phyloP scores from a whole-genome alignment of 2,329 filamentous ascomycete genomes.

The Clonostachys sp. region DNA sequence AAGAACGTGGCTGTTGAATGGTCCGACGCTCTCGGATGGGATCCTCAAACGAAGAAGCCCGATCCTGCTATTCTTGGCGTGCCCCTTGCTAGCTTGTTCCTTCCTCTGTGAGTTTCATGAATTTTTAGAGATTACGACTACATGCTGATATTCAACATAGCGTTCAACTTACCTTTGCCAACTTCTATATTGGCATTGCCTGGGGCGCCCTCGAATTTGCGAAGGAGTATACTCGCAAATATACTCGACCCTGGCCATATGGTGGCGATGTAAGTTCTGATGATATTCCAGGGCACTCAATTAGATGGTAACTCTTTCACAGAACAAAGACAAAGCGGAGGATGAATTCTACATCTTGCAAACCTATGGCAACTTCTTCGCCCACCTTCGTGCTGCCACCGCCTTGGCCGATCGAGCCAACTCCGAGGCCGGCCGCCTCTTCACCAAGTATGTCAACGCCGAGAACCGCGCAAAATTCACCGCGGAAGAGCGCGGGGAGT shows the following conservation, averaged over 20 bases:
- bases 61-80: slow-evolving; percentile 43
- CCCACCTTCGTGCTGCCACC: slow-evolving; percentile 55
- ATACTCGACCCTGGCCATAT: slow-evolving; percentile 59
- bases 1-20: slow-evolving; percentile 51
- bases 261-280: slow-evolving; percentile 47
- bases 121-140: too few relatives aligned
- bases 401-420: slow-evolving; percentile 54
- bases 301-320: fast-evolving
- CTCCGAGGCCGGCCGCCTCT: slow-evolving; percentile 39
- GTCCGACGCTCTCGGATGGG: slow-evolving; percentile 60
- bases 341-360: slow-evolving; percentile 64
- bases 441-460: slow-evolving; percentile 27
- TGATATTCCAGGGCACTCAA: too few relatives aligned
- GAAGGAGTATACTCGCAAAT: slow-evolving; percentile 47
- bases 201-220: slow-evolving; percentile 52
- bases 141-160: slow-evolving; percentile 13
- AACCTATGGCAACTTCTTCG: slow-evolving; percentile 59
- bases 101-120: slow-evolving; percentile 42
- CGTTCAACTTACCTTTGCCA: slow-evolving; percentile 62
- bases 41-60: slow-evolving; percentile 41
- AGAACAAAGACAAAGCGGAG: slow-evolving; percentile 49
- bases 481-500: slow-evolving; percentile 48
- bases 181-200: slow-evolving; percentile 62
- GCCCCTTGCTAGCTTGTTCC: slow-evolving; percentile 50
- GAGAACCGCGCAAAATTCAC: slow-evolving; percentile 37